phyloP scores from a whole-genome alignment of 2,329 filamentous ascomycete species.

The Colletotrichum noveboracense region DNA sequence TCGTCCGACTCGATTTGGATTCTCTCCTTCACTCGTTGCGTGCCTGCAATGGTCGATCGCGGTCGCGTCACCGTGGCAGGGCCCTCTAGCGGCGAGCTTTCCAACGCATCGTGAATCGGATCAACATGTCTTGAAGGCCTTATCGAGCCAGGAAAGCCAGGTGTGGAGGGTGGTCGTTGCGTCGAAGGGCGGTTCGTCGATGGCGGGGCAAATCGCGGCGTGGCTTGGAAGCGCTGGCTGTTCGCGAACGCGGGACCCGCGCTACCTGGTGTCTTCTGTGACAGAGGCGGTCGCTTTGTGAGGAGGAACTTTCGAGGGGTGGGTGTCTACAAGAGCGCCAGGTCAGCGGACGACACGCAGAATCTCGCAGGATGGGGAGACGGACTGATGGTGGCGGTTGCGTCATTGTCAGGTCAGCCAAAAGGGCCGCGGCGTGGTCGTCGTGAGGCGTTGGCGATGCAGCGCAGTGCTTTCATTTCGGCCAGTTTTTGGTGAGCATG shows the following conservation, averaged over 20 bases:
- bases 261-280: conserved; percentile 31
- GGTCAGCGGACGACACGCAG: neutral
- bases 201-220: conserved; percentile 41
- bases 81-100: conserved; percentile 1
- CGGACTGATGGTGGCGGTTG: conserved; percentile 18
- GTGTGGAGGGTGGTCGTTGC: conserved; percentile 12
- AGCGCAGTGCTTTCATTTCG: neutral
- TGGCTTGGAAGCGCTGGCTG: conserved; percentile 40
- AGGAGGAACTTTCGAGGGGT: conserved; percentile 44
- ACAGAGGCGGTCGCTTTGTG: conserved; percentile 35
- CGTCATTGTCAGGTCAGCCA: conserved; percentile 16
- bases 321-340: conserved; percentile 34
- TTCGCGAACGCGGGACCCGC: conserved; percentile 7
- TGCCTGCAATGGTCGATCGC: neutral
- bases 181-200: conserved; percentile 31
- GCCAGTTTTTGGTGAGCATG: neutral
- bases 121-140: conserved; percentile 28
- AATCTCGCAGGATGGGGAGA: neutral
- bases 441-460: neutral
- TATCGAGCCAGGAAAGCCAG: neutral
- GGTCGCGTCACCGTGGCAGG: neutral
- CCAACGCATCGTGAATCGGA: conserved; percentile 8
- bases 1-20: conserved; percentile 25
- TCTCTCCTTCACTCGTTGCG: conserved; percentile 10
- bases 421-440: conserved; percentile 10